These are phyloP conservation scores for Yueomyces sinensis DNA, from an alignment of 805 yeast species.

Conservation along the genomic window DNA sequence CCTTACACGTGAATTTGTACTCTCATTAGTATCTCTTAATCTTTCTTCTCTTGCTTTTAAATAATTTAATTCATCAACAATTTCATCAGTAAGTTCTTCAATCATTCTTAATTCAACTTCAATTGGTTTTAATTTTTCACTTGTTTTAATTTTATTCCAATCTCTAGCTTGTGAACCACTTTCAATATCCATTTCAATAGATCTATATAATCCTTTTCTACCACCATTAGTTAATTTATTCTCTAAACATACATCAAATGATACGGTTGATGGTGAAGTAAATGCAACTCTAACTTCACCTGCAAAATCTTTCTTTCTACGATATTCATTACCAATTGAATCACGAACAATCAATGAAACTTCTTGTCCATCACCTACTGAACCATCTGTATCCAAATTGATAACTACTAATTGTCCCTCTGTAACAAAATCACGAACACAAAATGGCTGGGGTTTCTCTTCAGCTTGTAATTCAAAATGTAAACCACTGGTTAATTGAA, in stretches of 20 bases:
- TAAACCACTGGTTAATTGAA: slow-evolving; percentile 23
- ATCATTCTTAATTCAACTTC: slow-evolving; percentile 83
- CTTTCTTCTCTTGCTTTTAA: slow-evolving; percentile 80
- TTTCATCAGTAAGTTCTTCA: slow-evolving; percentile 76
- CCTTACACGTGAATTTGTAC: slow-evolving; percentile 86
- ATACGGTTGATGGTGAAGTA: slow-evolving; percentile 68
- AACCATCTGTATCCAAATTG: slow-evolving; percentile 61
- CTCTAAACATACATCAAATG: slow-evolving; percentile 85
- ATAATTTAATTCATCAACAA: slow-evolving; percentile 67
- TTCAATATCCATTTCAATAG: slow-evolving; percentile 82
- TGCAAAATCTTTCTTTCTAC: slow-evolving; percentile 61
- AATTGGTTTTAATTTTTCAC: slow-evolving; percentile 84
- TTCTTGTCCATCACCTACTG: slow-evolving; percentile 75
- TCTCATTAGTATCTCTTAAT: slow-evolving; percentile 92
- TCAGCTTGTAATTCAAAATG: slow-evolving; percentile 42
- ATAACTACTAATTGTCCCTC: slow-evolving; percentile 83
- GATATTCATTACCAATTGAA: slow-evolving; percentile 73
- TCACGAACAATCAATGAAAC: slow-evolving; percentile 60
- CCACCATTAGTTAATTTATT: slow-evolving; percentile 34
- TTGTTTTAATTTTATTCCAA: slow-evolving; percentile 90
- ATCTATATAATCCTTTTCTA: slow-evolving; percentile 42
- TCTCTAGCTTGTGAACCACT: slow-evolving; percentile 96
- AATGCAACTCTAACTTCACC: slow-evolving; percentile 68
- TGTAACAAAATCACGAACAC: slow-evolving; percentile 84
- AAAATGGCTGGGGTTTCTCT: slow-evolving; percentile 42